Percentiles rank a stretch among this genome's conserved stretches.
Evolutionary conservation across 768 basidiomycete genomes (phyloP).

Genomic region (Lentinus brumalis): DNA sequence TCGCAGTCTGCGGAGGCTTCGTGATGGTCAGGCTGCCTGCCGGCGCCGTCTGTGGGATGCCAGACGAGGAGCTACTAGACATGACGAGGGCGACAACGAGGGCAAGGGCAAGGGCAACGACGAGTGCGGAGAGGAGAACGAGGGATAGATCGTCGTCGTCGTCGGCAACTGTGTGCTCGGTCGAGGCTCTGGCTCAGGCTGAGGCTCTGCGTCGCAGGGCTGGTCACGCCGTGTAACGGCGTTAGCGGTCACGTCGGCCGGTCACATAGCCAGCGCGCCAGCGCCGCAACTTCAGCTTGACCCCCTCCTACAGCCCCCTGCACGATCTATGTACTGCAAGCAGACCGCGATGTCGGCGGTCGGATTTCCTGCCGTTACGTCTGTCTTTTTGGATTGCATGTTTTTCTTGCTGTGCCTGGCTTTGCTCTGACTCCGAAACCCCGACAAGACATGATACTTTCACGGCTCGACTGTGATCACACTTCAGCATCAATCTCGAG

Average conservation of each 20-base stretch:
- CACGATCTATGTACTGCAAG: too few relatives aligned
- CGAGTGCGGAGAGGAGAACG: not conserved
- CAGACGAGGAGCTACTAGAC: not conserved
- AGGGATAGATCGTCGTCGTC: constrained; percentile 7
- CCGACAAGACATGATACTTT: too few relatives aligned
- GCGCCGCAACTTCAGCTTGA: not conserved
- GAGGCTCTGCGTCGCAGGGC: not conserved
- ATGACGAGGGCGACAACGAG: constrained; percentile 3
- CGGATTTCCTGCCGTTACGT: too few relatives aligned
- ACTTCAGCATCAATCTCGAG: too few relatives aligned
- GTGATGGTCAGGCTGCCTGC: constrained; percentile 74
- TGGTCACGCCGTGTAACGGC: not conserved
- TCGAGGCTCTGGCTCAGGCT: not conserved
- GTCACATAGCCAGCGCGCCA: not conserved
- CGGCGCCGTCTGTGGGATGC: constrained; percentile 53
- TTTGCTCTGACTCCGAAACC: too few relatives aligned
- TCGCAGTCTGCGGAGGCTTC: constrained; percentile 77
- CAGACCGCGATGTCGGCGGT: too few relatives aligned
- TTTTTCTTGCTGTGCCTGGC: too few relatives aligned
- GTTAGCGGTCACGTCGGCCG: not conserved
- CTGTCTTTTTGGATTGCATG: too few relatives aligned
- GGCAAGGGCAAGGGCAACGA: not conserved
- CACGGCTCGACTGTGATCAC: too few relatives aligned
- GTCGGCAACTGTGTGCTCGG: not conserved
- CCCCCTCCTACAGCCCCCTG: too few relatives aligned